phyloP scores from a whole-genome alignment of 306 rosid species.

The Castanopsis chinensis region DNA sequence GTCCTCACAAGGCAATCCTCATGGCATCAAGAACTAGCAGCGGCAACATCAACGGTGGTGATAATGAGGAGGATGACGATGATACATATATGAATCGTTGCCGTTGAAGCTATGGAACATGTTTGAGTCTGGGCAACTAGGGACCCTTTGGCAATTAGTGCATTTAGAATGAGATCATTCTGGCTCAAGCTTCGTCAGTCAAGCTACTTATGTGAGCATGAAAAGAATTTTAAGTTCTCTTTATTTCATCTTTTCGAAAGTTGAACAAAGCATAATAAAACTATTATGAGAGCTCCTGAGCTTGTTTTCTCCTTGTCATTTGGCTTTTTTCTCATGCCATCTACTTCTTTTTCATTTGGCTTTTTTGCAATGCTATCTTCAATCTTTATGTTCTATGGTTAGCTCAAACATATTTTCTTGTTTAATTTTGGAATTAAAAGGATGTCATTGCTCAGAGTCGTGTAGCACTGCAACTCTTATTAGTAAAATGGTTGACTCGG shows the following conservation, averaged over 20 bases:
- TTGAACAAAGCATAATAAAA: not conserved
- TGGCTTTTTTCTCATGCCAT: not conserved
- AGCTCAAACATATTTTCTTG: not conserved
- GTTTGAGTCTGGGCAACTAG: constrained; percentile 69
- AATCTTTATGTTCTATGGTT: not conserved
- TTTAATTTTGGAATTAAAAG: too few species aligned
- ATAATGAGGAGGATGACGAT: constrained; percentile 20
- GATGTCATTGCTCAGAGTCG: too few species aligned
- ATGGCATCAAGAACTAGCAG: constrained; percentile 20
- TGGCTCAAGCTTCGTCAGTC: not conserved
- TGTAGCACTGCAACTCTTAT: too few species aligned
- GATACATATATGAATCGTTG: constrained; percentile 12
- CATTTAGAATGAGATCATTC: constrained; percentile 10
- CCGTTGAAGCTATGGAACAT: constrained; percentile 27
- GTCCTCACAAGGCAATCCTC: not conserved
- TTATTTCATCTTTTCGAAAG: not conserved
- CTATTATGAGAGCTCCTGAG: not conserved
- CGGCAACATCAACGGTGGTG: constrained; percentile 21
- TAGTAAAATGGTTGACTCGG: too few species aligned
- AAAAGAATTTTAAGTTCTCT: not conserved
- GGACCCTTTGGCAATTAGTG: constrained; percentile 64
- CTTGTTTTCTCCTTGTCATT: not conserved
- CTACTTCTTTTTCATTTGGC: not conserved
- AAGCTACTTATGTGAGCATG: not conserved
- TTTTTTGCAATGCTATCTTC: not conserved